Evolutionary conservation across 306 rosid genomes (phyloP).

Genomic region (Vigna trinervia): DNA sequence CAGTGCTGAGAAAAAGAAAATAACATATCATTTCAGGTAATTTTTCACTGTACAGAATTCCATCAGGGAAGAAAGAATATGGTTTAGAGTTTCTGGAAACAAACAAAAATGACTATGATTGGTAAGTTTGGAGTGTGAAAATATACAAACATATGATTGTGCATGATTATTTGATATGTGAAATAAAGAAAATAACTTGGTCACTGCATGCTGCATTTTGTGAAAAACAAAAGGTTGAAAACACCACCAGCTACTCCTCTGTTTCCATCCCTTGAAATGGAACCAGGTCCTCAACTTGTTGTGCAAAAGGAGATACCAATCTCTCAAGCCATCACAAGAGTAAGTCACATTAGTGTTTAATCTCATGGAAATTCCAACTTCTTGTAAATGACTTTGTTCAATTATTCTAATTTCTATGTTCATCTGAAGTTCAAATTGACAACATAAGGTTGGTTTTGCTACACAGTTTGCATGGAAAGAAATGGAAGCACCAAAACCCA

Average conservation of each 20-base stretch:
- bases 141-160: neutral
- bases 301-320: constrained; percentile 62
- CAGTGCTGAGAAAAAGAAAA: too few species aligned
- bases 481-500: constrained; percentile 48
- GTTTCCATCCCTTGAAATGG: constrained; percentile 92
- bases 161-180: constrained; percentile 13
- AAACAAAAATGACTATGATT: constrained; percentile 72
- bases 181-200: constrained; percentile 11
- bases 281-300: constrained; percentile 56
- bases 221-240: constrained; percentile 63
- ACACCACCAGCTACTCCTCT: constrained; percentile 96
- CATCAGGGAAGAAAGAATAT: constrained; percentile 64
- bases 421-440: neutral
- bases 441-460: neutral
- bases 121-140: constrained; percentile 47
- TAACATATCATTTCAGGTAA: constrained; percentile 47
- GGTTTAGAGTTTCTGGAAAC: constrained; percentile 60
- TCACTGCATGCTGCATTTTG: neutral
- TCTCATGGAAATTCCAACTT: too few species aligned
- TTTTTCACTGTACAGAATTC: constrained; percentile 59
- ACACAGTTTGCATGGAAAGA: constrained; percentile 59
- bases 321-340: constrained; percentile 60
- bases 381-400: too few species aligned
- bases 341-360: constrained; percentile 26
- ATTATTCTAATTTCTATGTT: neutral